Base-by-base conservation (phyloP, 106 monocot genomes). In the Ottelia alismoides region DNA sequence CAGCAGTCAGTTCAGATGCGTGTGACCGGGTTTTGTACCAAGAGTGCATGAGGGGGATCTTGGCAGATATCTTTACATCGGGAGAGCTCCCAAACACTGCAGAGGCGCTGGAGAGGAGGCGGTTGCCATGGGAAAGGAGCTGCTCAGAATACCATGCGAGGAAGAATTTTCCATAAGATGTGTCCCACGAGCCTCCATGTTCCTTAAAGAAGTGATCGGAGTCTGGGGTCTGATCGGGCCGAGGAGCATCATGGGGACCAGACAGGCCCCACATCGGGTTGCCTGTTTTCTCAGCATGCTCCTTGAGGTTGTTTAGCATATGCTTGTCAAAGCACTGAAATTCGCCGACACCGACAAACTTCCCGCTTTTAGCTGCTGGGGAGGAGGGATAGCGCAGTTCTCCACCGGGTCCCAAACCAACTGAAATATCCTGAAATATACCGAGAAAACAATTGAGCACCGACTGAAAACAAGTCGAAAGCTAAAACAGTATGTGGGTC, bases 261-360 rank as follows among this genome's bases (percentile, higher is more conserved):
- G 63, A 25, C 30, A 79, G 73, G 27, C 88, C 83, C 88, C 88
- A 88, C 2, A 63, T 20, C 1, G 65, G 70, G 20, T 88, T 67
- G 22, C 76, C 76, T 11, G 66, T 4, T 20, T 30, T 51, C 20
- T 70, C 65, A 0, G 88, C 78, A 30, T 75, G 69, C 31, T 26
- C n/a, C 29, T 79, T 60, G 25, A 88, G 79, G 31, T 56, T 18
- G 2, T 51, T 58, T 2, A 78, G 83, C 76, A 68, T 73, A 61
- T 78, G 66, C 56, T 71, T 82, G 54, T 88, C 79, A 49, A 76
- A 83, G 78, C 88, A 88, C 20, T 88, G 88, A 63, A 88, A 88
- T 32, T 79, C 88, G 1, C 88, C 82, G 2, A 76, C 61, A 0
- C 78, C 81, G 30, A 51, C 52, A 50, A 56, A 6, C 52, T 43